Conservation (phyloP, 129 eudicot genomes). For the Smallanthus sonchifolius region DNA sequence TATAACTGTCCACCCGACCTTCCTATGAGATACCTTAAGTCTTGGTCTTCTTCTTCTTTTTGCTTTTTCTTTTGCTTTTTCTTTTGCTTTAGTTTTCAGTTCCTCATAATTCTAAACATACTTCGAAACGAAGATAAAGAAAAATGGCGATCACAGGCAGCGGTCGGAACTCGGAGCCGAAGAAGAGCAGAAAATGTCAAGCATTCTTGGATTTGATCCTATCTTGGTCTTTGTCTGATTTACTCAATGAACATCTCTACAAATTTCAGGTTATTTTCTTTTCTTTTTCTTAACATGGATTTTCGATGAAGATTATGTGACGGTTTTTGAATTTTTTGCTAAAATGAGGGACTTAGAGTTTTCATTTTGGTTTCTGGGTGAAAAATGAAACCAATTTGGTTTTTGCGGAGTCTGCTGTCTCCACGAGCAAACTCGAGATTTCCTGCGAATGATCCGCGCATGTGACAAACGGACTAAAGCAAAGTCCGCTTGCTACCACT, state of each 20-base stretch:
- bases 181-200: not conserved
- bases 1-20: no score
- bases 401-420: no score
- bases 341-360: no score
- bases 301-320: not conserved
- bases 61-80: no score
- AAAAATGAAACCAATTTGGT: no score
- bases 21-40: not conserved
- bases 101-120: not conserved
- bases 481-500: no score
- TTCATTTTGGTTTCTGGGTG: no score
- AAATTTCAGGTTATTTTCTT: slow-evolving; percentile 32
- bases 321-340: not conserved
- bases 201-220: slow-evolving; percentile 25
- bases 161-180: not conserved
- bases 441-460: no score
- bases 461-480: no score
- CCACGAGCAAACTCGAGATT: no score
- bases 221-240: slow-evolving; percentile 42
- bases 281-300: no score
- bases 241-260: slow-evolving; percentile 36
- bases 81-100: no score
- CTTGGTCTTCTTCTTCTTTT: not conserved
- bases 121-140: not conserved
- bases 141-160: slow-evolving; percentile 3